Conservation (phyloP, 805 yeast species). For the Hanseniaspora pseudoguilliermondii region DNA sequence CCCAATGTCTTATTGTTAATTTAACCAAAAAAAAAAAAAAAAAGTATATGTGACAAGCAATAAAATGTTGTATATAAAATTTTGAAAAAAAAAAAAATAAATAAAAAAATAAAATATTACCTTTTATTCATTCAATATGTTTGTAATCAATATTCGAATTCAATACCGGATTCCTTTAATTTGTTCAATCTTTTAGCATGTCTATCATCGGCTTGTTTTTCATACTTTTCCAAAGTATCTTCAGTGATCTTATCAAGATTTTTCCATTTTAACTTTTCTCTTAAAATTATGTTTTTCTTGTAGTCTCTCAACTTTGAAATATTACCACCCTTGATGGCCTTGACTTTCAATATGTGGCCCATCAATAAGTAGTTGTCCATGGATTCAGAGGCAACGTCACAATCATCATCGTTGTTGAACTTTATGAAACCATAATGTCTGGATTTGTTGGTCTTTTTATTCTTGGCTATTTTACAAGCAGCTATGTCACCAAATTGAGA, state of each 20-base stretch:
- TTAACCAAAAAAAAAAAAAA: background rate
- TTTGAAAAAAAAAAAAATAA: background rate
- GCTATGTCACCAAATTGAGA: constrained; percentile 79
- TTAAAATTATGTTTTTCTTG: constrained; percentile 24
- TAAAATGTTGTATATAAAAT: background rate
- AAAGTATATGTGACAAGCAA: no score
- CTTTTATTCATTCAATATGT: background rate
- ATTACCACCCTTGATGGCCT: constrained; percentile 36
- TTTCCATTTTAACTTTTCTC: constrained; percentile 21
- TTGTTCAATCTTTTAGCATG: constrained; percentile 27
- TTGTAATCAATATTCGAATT: constrained; percentile 22
- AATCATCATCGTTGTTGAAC: constrained; percentile 61
- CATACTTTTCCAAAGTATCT: constrained; percentile 17
- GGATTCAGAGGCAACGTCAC: constrained; percentile 80
- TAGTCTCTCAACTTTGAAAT: constrained; percentile 29
- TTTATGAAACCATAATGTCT: constrained; percentile 89
- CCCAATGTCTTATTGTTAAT: constrained; percentile 62
- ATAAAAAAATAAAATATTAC: background rate
- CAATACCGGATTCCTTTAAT: constrained; percentile 29
- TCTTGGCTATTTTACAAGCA: constrained; percentile 70
- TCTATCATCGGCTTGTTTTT: constrained; percentile 24
- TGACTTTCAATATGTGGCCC: constrained; percentile 74
- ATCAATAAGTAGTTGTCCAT: constrained; percentile 88
- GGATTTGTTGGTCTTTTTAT: constrained; percentile 77
- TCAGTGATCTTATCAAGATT: constrained; percentile 7